Conservation (phyloP, 176 grass and related monocot genomes). For the Hsuehochloa calcarea region DNA sequence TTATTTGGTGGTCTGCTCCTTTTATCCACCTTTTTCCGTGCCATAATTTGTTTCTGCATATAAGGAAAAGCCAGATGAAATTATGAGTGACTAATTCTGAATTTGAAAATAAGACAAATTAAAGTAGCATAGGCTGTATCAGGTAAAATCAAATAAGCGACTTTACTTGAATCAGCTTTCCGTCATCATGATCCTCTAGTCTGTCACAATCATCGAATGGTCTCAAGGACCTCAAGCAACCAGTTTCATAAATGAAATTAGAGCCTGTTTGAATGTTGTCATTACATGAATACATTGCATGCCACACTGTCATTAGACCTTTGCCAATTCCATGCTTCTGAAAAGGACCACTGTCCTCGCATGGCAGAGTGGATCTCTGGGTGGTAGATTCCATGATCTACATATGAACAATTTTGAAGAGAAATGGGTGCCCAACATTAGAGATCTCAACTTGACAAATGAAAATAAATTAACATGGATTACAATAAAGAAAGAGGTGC, state of each 20-base stretch:
- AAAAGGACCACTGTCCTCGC: conserved; percentile 38
- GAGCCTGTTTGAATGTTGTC: conserved; percentile 44
- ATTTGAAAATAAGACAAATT: neutral
- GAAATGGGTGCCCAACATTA: neutral
- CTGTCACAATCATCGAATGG: conserved; percentile 37
- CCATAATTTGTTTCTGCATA: conserved; percentile 52
- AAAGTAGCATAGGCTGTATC: conserved; percentile 10
- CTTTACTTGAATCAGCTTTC: conserved; percentile 48
- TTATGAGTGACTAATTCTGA: conserved; percentile 12
- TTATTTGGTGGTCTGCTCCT: conserved; percentile 44
- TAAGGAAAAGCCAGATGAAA: conserved; percentile 18
- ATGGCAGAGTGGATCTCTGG: conserved; percentile 1
- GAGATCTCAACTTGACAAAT: neutral
- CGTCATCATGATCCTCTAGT: conserved; percentile 16
- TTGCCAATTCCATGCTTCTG: conserved; percentile 92
- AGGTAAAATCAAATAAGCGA: conserved; percentile 27
- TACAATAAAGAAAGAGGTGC: neutral
- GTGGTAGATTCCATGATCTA: conserved; percentile 35
- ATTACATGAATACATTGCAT: conserved; percentile 61
- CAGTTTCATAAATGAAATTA: conserved; percentile 62
- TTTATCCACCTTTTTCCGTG: conserved; percentile 58
- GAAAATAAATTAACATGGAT: conserved; percentile 6
- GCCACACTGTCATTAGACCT: conserved; percentile 98
- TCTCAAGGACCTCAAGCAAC: conserved; percentile 58
- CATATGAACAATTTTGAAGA: conserved; percentile 22